phyloP scores from a whole-genome alignment of 2,329 filamentous ascomycete species.

The Verticillium isaacii region DNA sequence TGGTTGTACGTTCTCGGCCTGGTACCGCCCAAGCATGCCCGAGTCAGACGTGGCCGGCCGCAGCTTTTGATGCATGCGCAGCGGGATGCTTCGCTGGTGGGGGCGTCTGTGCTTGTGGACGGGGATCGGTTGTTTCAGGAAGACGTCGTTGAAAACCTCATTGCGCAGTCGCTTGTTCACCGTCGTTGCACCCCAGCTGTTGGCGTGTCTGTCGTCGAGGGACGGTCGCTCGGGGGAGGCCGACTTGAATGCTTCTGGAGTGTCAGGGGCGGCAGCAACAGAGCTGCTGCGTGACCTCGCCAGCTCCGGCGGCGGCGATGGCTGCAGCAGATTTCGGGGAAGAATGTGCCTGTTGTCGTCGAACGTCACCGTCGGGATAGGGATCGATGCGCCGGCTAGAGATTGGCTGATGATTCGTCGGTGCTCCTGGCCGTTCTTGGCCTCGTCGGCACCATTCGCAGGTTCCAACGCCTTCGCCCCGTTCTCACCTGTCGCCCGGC shows the following conservation, averaged over 20 bases:
- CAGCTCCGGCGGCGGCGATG: slow-evolving; percentile 35
- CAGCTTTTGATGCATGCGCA: slow-evolving; percentile 34
- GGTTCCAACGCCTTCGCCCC: slow-evolving; percentile 3
- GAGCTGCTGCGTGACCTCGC: slow-evolving; percentile 30
- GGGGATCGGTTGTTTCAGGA: slow-evolving; percentile 79
- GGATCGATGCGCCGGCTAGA: slow-evolving; percentile 57
- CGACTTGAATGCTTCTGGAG: slow-evolving; percentile 3
- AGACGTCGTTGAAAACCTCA: slow-evolving; percentile 89
- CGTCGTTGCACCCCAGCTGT: slow-evolving; percentile 84
- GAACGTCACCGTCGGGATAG: slow-evolving; percentile 85
- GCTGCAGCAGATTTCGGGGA: slow-evolving; percentile 73
- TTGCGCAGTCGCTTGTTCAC: slow-evolving; percentile 85
- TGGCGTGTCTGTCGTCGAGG: slow-evolving; percentile 52
- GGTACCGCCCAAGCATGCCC: slow-evolving; percentile 20
- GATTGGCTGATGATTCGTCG: slow-evolving; percentile 65
- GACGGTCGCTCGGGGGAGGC: slow-evolving; percentile 27
- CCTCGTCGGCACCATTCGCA: slow-evolving; percentile 6
- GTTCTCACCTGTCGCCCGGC: slow-evolving; percentile 4
- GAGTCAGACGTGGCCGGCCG: slow-evolving; percentile 42
- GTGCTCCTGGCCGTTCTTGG: slow-evolving; percentile 7
- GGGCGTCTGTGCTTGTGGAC: slow-evolving; percentile 71
- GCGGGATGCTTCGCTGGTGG: slow-evolving; percentile 61
- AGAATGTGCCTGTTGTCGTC: slow-evolving; percentile 93
- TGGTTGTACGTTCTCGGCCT: slow-evolving; percentile 9
- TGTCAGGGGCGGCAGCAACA: slow-evolving; percentile 18